Conservation (phyloP, 1,284 basidiomycete species). For the Ganoderma boninense region DNA sequence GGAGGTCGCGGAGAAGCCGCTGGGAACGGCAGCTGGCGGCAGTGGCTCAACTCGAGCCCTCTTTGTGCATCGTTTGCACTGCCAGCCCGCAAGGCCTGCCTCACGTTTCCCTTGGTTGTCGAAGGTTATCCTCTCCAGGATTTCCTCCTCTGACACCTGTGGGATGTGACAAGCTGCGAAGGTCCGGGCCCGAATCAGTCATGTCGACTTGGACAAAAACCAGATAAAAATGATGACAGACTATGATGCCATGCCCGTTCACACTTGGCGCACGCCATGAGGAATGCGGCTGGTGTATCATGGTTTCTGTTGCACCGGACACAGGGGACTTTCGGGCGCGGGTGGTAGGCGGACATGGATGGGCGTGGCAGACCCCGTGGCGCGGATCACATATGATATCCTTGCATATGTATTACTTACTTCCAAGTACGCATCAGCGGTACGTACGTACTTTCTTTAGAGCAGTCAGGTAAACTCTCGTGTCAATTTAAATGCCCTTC, state of each 20-base stretch:
- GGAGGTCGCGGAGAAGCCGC: not conserved
- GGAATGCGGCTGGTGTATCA: slow-evolving; percentile 27
- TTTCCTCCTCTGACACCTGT: slow-evolving; percentile 26
- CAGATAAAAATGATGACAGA: slow-evolving; percentile 12
- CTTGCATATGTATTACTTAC: no score
- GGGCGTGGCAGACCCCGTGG: not conserved
- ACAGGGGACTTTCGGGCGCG: slow-evolving; percentile 13
- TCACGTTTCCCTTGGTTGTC: slow-evolving; percentile 24
- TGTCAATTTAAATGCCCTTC: no score
- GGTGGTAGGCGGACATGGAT: slow-evolving; percentile 2
- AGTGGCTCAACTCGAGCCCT: slow-evolving; percentile 11
- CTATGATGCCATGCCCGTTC: slow-evolving; percentile 36
- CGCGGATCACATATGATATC: no score
- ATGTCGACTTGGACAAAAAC: not conserved
- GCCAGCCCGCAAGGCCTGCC: slow-evolving; percentile 23
- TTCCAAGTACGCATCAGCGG: no score
- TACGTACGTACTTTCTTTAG: no score
- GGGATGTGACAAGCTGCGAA: slow-evolving; percentile 35
- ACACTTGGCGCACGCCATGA: slow-evolving; percentile 34
- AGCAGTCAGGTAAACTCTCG: no score
- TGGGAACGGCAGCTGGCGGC: not conserved
- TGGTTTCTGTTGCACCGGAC: slow-evolving; percentile 28
- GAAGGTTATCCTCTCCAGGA: slow-evolving; percentile 22
- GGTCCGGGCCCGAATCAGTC: not conserved
- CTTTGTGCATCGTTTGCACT: slow-evolving; percentile 27